Base-by-base conservation (phyloP, 129 eudicot genomes). In the Erigeron canadensis region DNA sequence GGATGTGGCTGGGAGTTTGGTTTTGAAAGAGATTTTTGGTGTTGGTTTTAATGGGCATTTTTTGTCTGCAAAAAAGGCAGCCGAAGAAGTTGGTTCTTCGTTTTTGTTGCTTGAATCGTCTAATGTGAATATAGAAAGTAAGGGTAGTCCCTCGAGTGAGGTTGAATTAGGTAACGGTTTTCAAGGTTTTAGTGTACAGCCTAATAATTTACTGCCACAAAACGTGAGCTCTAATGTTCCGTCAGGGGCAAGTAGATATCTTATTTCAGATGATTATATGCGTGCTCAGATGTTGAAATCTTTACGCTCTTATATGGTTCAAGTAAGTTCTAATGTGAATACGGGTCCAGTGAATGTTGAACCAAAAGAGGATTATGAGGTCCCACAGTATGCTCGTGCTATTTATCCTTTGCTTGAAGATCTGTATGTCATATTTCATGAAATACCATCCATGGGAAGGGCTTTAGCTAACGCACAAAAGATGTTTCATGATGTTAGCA, bases 21-120 rank as follows among this genome's bases (percentile, higher is more conserved):
- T 95, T 18, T 81, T 95, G 82, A 87, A 82, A 77, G 96, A 79
- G 80, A 90, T 95, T 41, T 95, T 95, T 55, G 99, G 99, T 47
- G 85, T 86, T 78, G 86, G 89, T n/a, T 87, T 86, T 63, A 54
- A 88, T 34, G 87, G 80, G 3, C 94, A 90, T 76, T 79, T 86
- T 23, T 45, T 56, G 41, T 82, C 85, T 71, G 97, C 96, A 5
- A 95, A 90, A 78, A 75, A 53, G 59, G 78, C 81, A 43, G 96
- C 99, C 50, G 89, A 86, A 77, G 96, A 90, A 82, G 82, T 95
- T 63, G 96, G 99, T 50, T 84, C 96, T 23, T 68, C 88, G 0
- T 90, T 87, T 70, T 69, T 86, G 79, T 78, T 95, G 80, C 82
- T 88, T 10, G 94, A 88, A 65, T 82, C 97, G 17, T 91, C 93